A percentile compares a stretch with the other conserved stretches of the same genome.
These are phyloP conservation scores for Tagetes patula DNA, from an alignment of 129 eudicot species.

Conservation along the genomic window DNA sequence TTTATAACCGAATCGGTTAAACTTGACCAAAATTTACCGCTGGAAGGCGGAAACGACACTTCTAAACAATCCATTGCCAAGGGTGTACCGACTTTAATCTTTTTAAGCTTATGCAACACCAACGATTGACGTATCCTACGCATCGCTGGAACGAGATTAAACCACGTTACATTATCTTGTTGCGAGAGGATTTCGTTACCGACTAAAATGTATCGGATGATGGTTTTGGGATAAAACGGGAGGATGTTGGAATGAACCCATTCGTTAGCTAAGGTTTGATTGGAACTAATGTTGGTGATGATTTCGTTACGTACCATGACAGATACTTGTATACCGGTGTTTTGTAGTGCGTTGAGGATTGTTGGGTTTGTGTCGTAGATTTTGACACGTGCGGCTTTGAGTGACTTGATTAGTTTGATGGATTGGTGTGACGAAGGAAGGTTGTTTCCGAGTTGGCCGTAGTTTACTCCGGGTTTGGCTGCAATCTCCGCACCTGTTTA, in stretches of 20 bases:
- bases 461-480: neutral
- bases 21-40: slow-evolving; percentile 53
- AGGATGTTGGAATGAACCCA: slow-evolving; percentile 60
- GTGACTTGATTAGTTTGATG: neutral
- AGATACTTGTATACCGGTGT: slow-evolving; percentile 61
- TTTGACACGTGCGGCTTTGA: slow-evolving; percentile 23
- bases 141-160: slow-evolving; percentile 73
- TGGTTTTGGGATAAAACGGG: slow-evolving; percentile 67
- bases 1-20: slow-evolving; percentile 41
- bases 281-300: slow-evolving; percentile 47
- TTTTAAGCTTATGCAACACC: slow-evolving; percentile 31
- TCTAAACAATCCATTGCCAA: slow-evolving; percentile 62
- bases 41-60: slow-evolving; percentile 62
- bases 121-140: slow-evolving; percentile 46
- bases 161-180: slow-evolving; percentile 54
- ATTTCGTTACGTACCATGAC: slow-evolving; percentile 68
- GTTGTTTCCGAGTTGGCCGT: neutral
- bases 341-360: slow-evolving; percentile 57
- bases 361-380: slow-evolving; percentile 60
- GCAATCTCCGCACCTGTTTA: neutral
- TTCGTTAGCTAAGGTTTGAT: slow-evolving; percentile 61
- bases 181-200: slow-evolving; percentile 71
- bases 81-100: slow-evolving; percentile 70
- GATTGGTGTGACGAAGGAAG: neutral
- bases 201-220: slow-evolving; percentile 67